Evolutionary conservation across 164 flowering plant species (phyloP), one percentile per base, ranked within the genome.

Genomic region (Protea cynaroides): DNA sequence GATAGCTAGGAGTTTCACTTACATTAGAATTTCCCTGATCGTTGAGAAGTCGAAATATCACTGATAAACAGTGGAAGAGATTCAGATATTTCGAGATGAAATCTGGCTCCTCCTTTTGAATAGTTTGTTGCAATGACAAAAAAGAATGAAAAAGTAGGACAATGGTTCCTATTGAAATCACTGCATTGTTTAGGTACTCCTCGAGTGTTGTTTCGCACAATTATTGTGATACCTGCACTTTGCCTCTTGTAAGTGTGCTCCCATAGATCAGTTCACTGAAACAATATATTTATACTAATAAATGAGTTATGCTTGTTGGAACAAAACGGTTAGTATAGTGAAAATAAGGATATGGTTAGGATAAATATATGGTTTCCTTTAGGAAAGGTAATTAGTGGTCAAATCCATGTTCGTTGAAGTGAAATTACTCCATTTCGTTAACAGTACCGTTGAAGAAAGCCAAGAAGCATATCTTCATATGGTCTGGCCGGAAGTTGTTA

Each of bases 1-100:
- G n/a, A n/a, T n/a, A n/a, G n/a, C n/a, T n/a, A n/a, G n/a, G n/a
- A n/a, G n/a, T n/a, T n/a, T 37, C 40, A 40, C 67, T 23, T 77
- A 77, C 78, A 29, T 63, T 34, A 17, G 78, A 65, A 11, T 78
- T 68, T 63, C 64, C 80, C 53, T 74, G 56, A 63, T 77, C 78
- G 62, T 77, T 43, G 4, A 53, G 25, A 11, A 74, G 58, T 10
- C 76, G 65, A 6, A 64, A 15, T 57, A 78, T 67, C 60, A 59
- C 49, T 0, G 74, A 59, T 10, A 72, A 37, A 46, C 59, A 54
- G 24, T 60, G 65, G 36, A 70, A 25, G 5, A 72, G 57, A 25
- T 50, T 54, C 8, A 57, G 60, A 2, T 56, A 23, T 44, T 22
- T 57, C 47, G 58, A 57, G 14, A 75, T 50, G 38, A 1, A 23